Evolutionary conservation across 139 green algal genomes (phyloP).

Genomic region (Chloropicon primus): DNA sequence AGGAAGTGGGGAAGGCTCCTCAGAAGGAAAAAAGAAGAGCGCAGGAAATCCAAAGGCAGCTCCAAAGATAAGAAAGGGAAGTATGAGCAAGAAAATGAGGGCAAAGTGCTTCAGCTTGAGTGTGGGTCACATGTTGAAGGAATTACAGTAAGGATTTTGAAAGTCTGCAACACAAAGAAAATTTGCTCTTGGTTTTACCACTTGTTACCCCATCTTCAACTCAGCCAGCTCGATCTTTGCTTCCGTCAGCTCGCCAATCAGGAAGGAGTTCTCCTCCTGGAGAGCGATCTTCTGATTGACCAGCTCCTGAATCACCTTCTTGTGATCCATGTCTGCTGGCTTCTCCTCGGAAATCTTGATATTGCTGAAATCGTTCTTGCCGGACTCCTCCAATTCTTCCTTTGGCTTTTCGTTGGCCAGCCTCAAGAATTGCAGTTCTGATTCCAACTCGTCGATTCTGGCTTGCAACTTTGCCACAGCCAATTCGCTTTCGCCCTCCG

Average conservation of each 20-base stretch:
- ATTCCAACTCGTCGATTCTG: not conserved
- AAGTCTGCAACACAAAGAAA: too few relatives aligned
- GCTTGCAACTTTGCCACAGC: not conserved
- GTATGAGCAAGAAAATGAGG: not conserved
- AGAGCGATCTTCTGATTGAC: not conserved
- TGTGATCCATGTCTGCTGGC: not conserved
- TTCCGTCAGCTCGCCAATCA: not conserved
- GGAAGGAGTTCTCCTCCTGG: not conserved
- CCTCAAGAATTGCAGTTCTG: not conserved
- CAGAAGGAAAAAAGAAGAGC: too few relatives aligned
- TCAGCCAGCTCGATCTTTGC: not conserved
- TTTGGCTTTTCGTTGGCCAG: not conserved
- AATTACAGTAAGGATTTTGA: not conserved
- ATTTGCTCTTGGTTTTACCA: too few relatives aligned
- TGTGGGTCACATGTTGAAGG: not conserved
- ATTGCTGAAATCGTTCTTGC: not conserved
- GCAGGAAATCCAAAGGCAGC: too few relatives aligned
- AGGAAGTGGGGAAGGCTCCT: too few relatives aligned
- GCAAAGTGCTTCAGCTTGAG: not conserved
- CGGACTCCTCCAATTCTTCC: not conserved
- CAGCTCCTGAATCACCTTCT: not conserved
- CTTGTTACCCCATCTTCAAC: not conserved
- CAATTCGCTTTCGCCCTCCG: not conserved
- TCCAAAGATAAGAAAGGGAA: not conserved
- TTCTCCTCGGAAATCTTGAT: not conserved